phyloP scores from a whole-genome alignment of 257 asterid genomes.

The Voacanga thouarsii region DNA sequence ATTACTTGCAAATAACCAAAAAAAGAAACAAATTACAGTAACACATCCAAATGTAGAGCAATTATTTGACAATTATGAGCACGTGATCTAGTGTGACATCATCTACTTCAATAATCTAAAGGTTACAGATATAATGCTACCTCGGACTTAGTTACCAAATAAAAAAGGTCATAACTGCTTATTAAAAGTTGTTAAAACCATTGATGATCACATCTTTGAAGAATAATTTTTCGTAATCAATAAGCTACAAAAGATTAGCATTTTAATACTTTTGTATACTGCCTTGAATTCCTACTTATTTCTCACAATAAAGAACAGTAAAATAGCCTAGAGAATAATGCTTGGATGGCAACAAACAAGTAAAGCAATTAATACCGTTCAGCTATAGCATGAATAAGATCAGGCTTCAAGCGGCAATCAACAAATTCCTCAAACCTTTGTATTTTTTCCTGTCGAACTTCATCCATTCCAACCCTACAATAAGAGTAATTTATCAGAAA shows the following conservation, averaged over 20 bases:
- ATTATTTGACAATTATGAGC: no score
- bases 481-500: conserved; percentile 9
- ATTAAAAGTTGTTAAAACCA: neutral
- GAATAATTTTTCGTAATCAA: neutral
- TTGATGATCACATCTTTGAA: neutral
- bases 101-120: neutral
- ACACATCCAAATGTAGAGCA: neutral
- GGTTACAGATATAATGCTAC: neutral
- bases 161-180: no score
- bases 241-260: neutral
- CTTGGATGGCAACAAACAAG: neutral
- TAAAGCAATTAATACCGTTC: conserved; percentile 43
- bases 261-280: neutral
- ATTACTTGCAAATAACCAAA: neutral
- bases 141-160: neutral
- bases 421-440: conserved; percentile 70
- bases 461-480: conserved; percentile 55
- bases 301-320: neutral
- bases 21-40: neutral
- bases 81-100: no score
- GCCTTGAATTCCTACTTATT: neutral
- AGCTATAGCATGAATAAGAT: conserved; percentile 74
- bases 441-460: conserved; percentile 49
- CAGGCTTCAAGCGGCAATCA: conserved; percentile 81
- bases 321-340: neutral